Evolutionary conservation across 371 early-diverging fungal genomes (phyloP), one percentile per base, ranked within the genome.

Genomic region (Syncephalastrum contaminatum): DNA sequence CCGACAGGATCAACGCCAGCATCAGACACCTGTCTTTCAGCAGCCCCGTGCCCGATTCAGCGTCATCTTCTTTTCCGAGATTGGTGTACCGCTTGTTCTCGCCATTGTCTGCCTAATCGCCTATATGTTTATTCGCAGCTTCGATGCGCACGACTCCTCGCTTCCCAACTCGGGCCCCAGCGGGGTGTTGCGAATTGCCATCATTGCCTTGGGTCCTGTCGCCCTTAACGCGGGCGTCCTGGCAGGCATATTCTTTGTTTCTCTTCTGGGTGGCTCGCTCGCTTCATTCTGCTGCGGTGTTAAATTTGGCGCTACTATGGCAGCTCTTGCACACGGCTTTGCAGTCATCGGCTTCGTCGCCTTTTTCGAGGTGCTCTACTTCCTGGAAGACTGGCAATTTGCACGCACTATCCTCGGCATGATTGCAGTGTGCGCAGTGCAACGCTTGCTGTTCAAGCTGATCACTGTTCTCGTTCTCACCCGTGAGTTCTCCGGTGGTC

Each of bases 401-500:
- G 51, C 70, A n/a, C 77, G 80, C 52, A 80, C 87, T 0, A 54
- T 90, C 16, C 64, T 93, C 36, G 90, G 89, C 6, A 68, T 91
- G 53, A 81, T 89, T 51, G 82, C 73, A 8, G 61, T 82, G 1
- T 77, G 77, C 30, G 58, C 77, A 18, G 80, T 90, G 10, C 90
- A 89, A 53, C 77, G 88, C 4, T 83, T 84, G 20, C 59, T 88
- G 7, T 86, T 89, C 70, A 82, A 86, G 48, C 48, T 88, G 8
- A 51, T 91, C 54, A 87, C 87, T 21, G 71, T 82, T 19, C 63
- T 85, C 25, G 72, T 89, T 54, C 64, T 93, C 51, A 84, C 92
- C 22, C 84, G 92, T 22, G 92, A 91, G 64, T 86, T 88, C 66
- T 75, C 82, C 44, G 77, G 86, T 51, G 87, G 84, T 53, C 85